Evolutionary conservation across 139 green algal genomes (phyloP), one percentile per base, ranked within the genome.

Genomic region (Tetradesmus obliquus): DNA sequence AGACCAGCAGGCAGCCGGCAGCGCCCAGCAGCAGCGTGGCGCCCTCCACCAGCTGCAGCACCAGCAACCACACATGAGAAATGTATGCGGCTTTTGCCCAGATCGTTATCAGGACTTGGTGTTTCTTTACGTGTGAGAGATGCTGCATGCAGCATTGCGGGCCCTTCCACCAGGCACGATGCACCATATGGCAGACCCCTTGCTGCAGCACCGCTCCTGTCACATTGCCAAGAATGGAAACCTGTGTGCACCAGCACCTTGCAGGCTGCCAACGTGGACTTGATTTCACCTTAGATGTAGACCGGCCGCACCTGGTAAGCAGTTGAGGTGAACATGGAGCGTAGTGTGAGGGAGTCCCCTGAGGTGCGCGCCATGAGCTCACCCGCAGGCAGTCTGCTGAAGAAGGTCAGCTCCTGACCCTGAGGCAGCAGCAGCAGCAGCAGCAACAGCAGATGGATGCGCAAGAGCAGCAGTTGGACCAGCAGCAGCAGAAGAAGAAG

Each of bases 311-410:
- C 91, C 79, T 87, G 60, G 91, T 90, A 93, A 3, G 74, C 51
- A 10, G 91, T 93, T 62, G 51, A 60, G 1, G 90, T 88, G 24
- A 92, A 88, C 13, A 92, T 60, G 22, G 72, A 74, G 1, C 92
- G 57, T 58, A 92, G 72, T 1, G 92, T 91, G 58, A 93, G 92
- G 3, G 66, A 90, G 89, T 94, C 88, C 22, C 88, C 92, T 8
- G 55, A 81, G 51, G 84, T 91, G 79, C 92, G 79, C 4, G 92
- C 88, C 92, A 94, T 94, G 51, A 94, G 92, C 90, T 94, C 92
- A 0, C 90, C 91, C 9, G 92, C 62, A 3, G 58, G 79, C 32
- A 94, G 88, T 22, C 69, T 69, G 71, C 79, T 85, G 79, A 92
- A 93, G 72, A 94, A 94, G 20, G 90, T 69, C 22, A 82, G 13